Percentiles rank a stretch among this genome's conserved stretches.
These are phyloP conservation scores for Xylariaceae sp. DNA, from an alignment of 2,329 filamentous ascomycete species.

Conservation along the genomic window DNA sequence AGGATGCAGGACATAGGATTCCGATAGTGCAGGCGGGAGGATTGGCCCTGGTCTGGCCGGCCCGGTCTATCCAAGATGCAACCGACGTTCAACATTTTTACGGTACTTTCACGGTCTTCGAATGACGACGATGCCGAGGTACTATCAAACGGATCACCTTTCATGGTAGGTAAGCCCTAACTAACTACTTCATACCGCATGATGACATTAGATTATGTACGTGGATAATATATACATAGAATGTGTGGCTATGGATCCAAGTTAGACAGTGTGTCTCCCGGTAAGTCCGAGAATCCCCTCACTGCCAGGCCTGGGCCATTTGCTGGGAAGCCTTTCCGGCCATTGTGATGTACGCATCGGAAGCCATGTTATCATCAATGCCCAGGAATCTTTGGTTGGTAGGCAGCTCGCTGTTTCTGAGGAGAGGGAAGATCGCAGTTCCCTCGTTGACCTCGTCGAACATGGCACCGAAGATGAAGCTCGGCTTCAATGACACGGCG, in stretches of 20 bases:
- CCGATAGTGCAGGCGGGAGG: no score
- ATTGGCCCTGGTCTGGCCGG: no score
- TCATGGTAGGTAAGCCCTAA: no score
- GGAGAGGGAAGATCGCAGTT: constrained; percentile 24
- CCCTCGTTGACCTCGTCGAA: constrained; percentile 28
- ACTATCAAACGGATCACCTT: no score
- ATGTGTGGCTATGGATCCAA: neutral
- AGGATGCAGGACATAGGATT: no score
- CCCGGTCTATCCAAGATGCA: no score
- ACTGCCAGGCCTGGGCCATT: constrained; percentile 16
- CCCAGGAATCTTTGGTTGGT: constrained; percentile 26
- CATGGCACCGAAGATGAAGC: constrained; percentile 28
- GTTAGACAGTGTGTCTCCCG: neutral
- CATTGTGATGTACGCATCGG: constrained; percentile 22
- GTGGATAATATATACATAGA: neutral
- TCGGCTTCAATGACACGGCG: constrained; percentile 24
- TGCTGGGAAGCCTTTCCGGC: constrained; percentile 20
- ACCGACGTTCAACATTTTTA: no score
- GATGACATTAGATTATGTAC: neutral
- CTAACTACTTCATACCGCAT: neutral
- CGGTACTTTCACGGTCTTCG: no score
- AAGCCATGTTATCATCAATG: constrained; percentile 24
- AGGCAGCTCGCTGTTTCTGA: constrained; percentile 21
- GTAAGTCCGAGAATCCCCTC: neutral
- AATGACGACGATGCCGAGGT: no score